These are phyloP conservation scores for Aureobasidium sp. DNA, from an alignment of 2,329 filamentous ascomycete genomes.

Conservation along the genomic window DNA sequence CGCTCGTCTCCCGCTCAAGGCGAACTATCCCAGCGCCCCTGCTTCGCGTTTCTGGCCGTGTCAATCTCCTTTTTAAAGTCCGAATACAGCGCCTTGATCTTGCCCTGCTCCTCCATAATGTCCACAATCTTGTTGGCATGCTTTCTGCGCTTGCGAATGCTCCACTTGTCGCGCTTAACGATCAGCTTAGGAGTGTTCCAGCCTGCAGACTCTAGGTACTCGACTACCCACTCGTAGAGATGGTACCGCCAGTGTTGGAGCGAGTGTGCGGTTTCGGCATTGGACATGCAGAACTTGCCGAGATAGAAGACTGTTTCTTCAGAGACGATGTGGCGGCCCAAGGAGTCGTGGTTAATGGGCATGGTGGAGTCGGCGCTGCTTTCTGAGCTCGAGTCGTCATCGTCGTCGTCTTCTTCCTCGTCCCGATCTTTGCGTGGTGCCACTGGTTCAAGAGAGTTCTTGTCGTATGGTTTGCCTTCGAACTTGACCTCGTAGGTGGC, in stretches of 20 bases:
- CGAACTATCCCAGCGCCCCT: constrained; percentile 19
- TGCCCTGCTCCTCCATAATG: constrained; percentile 52
- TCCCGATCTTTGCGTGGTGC: constrained; percentile 17
- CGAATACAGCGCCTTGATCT: constrained; percentile 55
- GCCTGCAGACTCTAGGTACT: constrained; percentile 52
- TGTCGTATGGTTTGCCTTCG: constrained; percentile 58
- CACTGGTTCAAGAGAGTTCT: constrained; percentile 59
- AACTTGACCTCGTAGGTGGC: constrained; percentile 60
- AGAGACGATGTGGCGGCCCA: constrained; percentile 41
- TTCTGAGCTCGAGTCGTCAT: constrained; percentile 34
- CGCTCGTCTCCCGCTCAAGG: not conserved
- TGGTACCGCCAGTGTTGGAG: constrained; percentile 70
- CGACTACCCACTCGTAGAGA: constrained; percentile 65
- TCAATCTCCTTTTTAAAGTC: constrained; percentile 60
- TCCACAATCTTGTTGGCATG: constrained; percentile 59
- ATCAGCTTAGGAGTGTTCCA: constrained; percentile 53
- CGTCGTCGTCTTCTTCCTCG: constrained; percentile 35
- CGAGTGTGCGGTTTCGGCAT: constrained; percentile 63
- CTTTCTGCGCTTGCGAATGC: constrained; percentile 50
- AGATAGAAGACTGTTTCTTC: constrained; percentile 45
- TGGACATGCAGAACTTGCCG: constrained; percentile 53
- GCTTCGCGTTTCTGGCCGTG: constrained; percentile 46
- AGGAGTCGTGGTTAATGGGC: constrained; percentile 39
- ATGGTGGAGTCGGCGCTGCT: constrained; percentile 27
- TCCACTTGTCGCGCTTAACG: constrained; percentile 55